Conservation (phyloP, 495 filamentous ascomycete genomes). For the Annulohypoxylon stygium region DNA sequence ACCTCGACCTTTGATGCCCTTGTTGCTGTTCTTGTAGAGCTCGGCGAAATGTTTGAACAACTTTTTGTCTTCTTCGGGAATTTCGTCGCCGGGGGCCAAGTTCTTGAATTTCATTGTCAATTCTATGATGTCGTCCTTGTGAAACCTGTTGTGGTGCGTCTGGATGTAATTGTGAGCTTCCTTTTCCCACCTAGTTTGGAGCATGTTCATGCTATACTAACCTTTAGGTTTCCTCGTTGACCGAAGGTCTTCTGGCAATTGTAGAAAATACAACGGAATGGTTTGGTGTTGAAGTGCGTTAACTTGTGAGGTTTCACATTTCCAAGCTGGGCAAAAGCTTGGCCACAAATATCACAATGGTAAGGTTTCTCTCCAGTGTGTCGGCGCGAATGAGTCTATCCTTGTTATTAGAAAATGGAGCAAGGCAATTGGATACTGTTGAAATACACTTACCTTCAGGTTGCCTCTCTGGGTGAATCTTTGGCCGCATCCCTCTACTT, state of each 20-base stretch:
- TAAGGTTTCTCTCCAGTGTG: conserved; percentile 90
- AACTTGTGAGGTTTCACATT: conserved; percentile 90
- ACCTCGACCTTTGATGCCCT: conserved; percentile 93
- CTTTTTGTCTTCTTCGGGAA: conserved; percentile 77
- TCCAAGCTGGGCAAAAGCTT: conserved; percentile 84
- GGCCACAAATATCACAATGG: conserved; percentile 83
- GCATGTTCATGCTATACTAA: conserved; percentile 47
- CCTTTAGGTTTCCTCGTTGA: conserved; percentile 90
- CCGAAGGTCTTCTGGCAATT: conserved; percentile 88
- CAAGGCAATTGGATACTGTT: conserved; percentile 3
- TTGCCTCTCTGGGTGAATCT: conserved; percentile 91
- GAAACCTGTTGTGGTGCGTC: conserved; percentile 96
- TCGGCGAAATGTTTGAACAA: conserved; percentile 88
- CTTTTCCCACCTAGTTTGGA: not conserved
- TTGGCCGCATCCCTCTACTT: conserved; percentile 79
- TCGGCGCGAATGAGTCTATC: conserved; percentile 83
- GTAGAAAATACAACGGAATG: conserved; percentile 84
- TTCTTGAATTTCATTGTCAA: conserved; percentile 80
- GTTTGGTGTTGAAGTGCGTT: conserved; percentile 81
- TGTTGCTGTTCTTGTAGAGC: conserved; percentile 94
- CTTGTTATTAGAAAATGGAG: conserved; percentile 19
- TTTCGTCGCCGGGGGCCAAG: conserved; percentile 70
- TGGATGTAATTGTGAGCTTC: conserved; percentile 53
- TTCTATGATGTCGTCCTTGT: conserved; percentile 75
- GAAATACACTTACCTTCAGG: conserved; percentile 72